Percentiles rank a stretch among this genome's conserved stretches.
These are phyloP conservation scores for Mycena galopus DNA, from an alignment of 768 basidiomycete species.

Conservation along the genomic window DNA sequence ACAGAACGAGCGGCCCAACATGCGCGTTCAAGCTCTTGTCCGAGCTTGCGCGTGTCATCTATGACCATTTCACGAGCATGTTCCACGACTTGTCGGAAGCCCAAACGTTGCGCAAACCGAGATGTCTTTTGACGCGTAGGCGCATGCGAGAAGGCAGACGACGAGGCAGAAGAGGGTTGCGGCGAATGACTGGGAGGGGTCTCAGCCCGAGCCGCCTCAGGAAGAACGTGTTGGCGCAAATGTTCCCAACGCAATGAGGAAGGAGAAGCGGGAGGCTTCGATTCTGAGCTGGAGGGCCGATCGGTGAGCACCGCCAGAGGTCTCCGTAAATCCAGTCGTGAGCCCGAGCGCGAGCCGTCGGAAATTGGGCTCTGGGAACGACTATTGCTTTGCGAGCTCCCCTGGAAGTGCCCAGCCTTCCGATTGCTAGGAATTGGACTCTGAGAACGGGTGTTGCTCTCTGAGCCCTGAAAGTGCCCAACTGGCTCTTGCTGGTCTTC, in stretches of 20 bases:
- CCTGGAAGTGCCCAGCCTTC: slow-evolving; percentile 11
- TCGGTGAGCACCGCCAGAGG: slow-evolving; percentile 27
- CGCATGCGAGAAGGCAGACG: slow-evolving; percentile 38
- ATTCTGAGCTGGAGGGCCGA: slow-evolving; percentile 62
- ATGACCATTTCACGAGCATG: slow-evolving; percentile 64
- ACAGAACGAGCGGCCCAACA: slow-evolving; percentile 66
- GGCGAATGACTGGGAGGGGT: slow-evolving; percentile 41
- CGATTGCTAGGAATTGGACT: background rate
- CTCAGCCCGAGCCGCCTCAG: slow-evolving; percentile 30
- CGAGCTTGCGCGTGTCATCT: slow-evolving; percentile 64
- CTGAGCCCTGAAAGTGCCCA: slow-evolving; percentile 9
- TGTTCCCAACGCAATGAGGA: slow-evolving; percentile 65
- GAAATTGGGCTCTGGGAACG: slow-evolving; percentile 24
- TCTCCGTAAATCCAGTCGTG: slow-evolving; percentile 29
- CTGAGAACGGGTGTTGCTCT: slow-evolving; percentile 10
- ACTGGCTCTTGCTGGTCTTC: slow-evolving; percentile 15
- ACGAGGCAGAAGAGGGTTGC: slow-evolving; percentile 45
- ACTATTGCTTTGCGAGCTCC: background rate
- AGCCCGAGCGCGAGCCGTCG: slow-evolving; percentile 21
- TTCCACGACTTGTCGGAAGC: slow-evolving; percentile 76
- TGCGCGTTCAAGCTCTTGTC: slow-evolving; percentile 68
- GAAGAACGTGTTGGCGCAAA: slow-evolving; percentile 67
- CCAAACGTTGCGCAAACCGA: slow-evolving; percentile 61
- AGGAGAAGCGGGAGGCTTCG: slow-evolving; percentile 53
- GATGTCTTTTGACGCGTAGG: slow-evolving; percentile 53